Base-by-base conservation (phyloP, 106 monocot species). In the Narthecium ossifragum region DNA sequence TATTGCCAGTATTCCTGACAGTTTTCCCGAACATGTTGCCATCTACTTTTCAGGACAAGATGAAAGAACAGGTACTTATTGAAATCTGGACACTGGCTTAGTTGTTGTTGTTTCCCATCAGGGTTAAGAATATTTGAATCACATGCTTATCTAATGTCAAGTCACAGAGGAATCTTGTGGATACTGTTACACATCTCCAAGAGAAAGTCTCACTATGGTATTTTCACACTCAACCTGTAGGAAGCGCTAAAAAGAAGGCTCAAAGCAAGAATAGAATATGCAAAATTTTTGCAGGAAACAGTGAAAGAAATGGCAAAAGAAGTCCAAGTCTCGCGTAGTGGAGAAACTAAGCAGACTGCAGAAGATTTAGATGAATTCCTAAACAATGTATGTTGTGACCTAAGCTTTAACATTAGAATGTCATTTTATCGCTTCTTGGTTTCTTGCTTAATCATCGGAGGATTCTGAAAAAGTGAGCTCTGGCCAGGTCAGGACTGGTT, bases 1-100 rank as follows among this genome's bases (percentile, higher is more conserved):
- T 96, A 57, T 65, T 96, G 52, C 94, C 94, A 24, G 86, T 96
- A 52, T 86, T 90, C 65, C 54, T 96, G 38, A 90, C 83, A 34
- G 11, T 96, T 36, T 96, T 96, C 30, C 94, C 94, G n/a, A 96
- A 86, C 68, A 90, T 96, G 94, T 55, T 96, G 26, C 94, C 94
- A 18, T 96, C 94, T 3, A 96, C 94, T 37, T 96, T 96, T 51
- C 94, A 96, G 65, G 94, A 96, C 69, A 96, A 90, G 78, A 80
- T 96, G 94, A 96, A 96, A 71, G 90, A 90, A 70, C 72, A 96
- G 94, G 94, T 96, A 72, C 41, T 26, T 3, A 51, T 6, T 41
- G 14, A 15, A 21, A 36, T 37, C 14, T 51, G 36, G 22, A 29
- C 3, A 8, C 55, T 55, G n/a, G n/a, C n/a, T n/a, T n/a, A n/a